These are phyloP conservation scores for Isatis tinctoria DNA, from an alignment of 345 rosid species.

Conservation along the genomic window DNA sequence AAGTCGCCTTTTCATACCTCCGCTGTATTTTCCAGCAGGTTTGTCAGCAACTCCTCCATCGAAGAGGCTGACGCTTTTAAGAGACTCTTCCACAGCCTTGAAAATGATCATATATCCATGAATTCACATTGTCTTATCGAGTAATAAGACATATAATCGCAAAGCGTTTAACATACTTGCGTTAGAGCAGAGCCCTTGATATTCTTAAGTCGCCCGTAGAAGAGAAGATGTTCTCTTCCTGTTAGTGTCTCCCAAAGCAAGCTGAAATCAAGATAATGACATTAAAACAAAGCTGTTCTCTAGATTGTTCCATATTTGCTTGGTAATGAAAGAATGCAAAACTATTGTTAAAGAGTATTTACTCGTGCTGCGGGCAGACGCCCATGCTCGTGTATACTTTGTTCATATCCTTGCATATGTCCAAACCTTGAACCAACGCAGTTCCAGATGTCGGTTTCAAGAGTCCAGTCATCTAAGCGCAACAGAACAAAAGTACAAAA, in stretches of 20 bases:
- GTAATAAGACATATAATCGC: not conserved
- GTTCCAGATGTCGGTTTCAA: slow-evolving; percentile 73
- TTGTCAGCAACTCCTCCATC: slow-evolving; percentile 87
- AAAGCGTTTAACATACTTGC: slow-evolving; percentile 38
- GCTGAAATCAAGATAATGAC: slow-evolving; percentile 38
- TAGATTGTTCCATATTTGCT: not conserved
- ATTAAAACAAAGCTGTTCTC: not conserved
- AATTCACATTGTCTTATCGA: not conserved
- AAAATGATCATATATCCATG: slow-evolving; percentile 12
- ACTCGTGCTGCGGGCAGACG: slow-evolving; percentile 97
- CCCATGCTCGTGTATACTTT: slow-evolving; percentile 85
- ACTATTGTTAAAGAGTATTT: slow-evolving; percentile 2
- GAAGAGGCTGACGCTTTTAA: slow-evolving; percentile 63
- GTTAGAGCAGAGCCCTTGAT: slow-evolving; percentile 63
- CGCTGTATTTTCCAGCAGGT: slow-evolving; percentile 86
- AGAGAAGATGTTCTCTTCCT: slow-evolving; percentile 85
- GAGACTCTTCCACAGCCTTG: slow-evolving; percentile 97
- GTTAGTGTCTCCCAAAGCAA: slow-evolving; percentile 91
- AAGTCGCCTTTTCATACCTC: slow-evolving; percentile 98
- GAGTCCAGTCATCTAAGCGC: slow-evolving; percentile 81
- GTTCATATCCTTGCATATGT: slow-evolving; percentile 66
- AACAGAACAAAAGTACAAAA: slow-evolving; percentile 2
- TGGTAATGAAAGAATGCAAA: slow-evolving; percentile 3
- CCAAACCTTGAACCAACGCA: slow-evolving; percentile 73
- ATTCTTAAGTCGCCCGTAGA: slow-evolving; percentile 94